A percentile compares a stretch with the other conserved stretches of the same genome.
phyloP scores from a whole-genome alignment of 2,329 filamentous ascomycete genomes.

The Talaromyces sp. region DNA sequence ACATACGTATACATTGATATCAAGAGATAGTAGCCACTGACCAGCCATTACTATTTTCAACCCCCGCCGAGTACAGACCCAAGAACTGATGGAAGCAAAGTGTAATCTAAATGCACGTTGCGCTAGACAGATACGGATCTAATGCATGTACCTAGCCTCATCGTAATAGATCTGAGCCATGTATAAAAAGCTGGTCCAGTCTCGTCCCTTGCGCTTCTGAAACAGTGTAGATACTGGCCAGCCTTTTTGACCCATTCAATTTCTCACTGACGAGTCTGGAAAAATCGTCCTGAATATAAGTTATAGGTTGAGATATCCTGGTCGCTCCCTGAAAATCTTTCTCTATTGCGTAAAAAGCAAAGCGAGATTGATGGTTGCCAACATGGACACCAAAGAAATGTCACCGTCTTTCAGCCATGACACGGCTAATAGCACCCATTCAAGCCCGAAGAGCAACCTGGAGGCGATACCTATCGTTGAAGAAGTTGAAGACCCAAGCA shows the following conservation, averaged over 20 bases:
- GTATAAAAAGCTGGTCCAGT: constrained; percentile 1
- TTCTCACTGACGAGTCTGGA: neutral
- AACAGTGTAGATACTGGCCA: constrained; percentile 12
- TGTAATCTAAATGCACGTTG: neutral
- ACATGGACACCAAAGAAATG: constrained; percentile 3
- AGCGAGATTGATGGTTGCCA: neutral
- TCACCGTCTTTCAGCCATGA: constrained; percentile 4
- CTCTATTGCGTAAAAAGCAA: neutral
- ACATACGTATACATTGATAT: neutral
- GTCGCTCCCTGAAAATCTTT: neutral
- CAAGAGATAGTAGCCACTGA: neutral
- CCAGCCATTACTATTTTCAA: constrained; percentile 4
- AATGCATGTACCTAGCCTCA: constrained; percentile 6
- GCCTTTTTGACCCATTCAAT: constrained; percentile 3
- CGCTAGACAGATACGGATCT: neutral
- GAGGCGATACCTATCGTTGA: constrained; percentile 3
- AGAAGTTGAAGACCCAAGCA: neutral
- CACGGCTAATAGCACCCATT: constrained; percentile 1
- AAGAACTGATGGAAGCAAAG: neutral
- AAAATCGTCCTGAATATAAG: neutral
- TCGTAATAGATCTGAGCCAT: neutral
- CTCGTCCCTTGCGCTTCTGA: neutral
- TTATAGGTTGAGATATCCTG: constrained; percentile 2
- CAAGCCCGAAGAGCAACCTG: constrained; percentile 11
- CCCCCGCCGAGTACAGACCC: neutral